Evolutionary conservation across 176 grass and related monocot species (phyloP).

Genomic region (Tuctoria greenei): DNA sequence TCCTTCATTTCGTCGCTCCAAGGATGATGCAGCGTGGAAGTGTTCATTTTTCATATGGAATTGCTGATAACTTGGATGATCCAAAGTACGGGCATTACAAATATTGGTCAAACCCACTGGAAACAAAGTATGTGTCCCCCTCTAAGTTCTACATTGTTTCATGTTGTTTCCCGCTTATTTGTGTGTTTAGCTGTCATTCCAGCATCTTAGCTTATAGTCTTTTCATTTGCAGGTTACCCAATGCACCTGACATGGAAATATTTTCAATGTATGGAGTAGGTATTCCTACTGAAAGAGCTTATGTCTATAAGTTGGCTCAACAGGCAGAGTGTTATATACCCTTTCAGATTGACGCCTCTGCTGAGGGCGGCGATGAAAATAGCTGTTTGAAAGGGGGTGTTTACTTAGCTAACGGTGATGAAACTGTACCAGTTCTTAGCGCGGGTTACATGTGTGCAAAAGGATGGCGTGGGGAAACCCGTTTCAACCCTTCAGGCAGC

Average conservation of each 20-base stretch:
- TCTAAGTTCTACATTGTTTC: not conserved
- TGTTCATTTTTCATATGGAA: slow-evolving; percentile 88
- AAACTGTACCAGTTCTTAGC: slow-evolving; percentile 94
- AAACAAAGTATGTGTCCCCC: slow-evolving; percentile 75
- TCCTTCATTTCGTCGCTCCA: slow-evolving; percentile 93
- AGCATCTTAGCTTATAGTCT: slow-evolving; percentile 22
- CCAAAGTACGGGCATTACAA: slow-evolving; percentile 82
- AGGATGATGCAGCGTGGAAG: slow-evolving; percentile 98
- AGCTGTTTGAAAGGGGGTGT: slow-evolving; percentile 84
- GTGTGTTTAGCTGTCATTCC: not conserved
- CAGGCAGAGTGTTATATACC: slow-evolving; percentile 88
- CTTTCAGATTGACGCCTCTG: slow-evolving; percentile 83
- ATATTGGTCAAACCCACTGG: slow-evolving; percentile 99
- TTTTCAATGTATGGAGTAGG: slow-evolving; percentile 98
- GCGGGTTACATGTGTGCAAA: slow-evolving; percentile 92
- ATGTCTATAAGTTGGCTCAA: slow-evolving; percentile 77
- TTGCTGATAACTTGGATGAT: slow-evolving; percentile 94
- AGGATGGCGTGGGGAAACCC: slow-evolving; percentile 92
- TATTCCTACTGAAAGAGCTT: slow-evolving; percentile 96
- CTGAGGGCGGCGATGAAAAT: slow-evolving; percentile 66
- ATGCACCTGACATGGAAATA: slow-evolving; percentile 96
- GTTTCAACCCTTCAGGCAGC: slow-evolving; percentile 88
- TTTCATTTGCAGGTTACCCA: slow-evolving; percentile 68
- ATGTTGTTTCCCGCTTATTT: not conserved
- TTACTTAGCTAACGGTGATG: slow-evolving; percentile 77